These are phyloP conservation scores for Paecilomyces sp. DNA, from an alignment of 2,329 filamentous ascomycete genomes.

Conservation along the genomic window DNA sequence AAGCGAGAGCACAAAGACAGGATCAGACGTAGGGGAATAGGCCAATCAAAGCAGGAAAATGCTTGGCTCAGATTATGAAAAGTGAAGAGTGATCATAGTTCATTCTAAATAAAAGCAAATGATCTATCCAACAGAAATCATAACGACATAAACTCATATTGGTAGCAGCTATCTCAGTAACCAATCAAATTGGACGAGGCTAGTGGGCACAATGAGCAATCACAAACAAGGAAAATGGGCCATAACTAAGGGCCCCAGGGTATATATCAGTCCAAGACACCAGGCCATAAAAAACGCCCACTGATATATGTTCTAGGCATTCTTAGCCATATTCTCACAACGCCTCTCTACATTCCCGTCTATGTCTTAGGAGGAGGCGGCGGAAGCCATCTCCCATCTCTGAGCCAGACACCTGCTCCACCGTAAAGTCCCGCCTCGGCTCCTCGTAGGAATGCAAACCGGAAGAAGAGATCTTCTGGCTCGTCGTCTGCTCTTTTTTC, in stretches of 20 bases:
- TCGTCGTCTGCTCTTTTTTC: slow-evolving; percentile 17
- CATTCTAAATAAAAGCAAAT: too few relatives aligned
- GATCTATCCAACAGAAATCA: not conserved
- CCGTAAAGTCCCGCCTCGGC: slow-evolving; percentile 33
- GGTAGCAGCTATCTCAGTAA: not conserved
- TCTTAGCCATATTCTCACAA: not conserved
- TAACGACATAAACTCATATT: not conserved
- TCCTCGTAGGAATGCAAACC: slow-evolving; percentile 40
- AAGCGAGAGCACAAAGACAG: too few relatives aligned
- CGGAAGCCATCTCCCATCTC: slow-evolving; percentile 28
- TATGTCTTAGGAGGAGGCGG: slow-evolving; percentile 19
- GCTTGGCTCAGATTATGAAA: not conserved
- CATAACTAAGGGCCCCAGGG: not conserved
- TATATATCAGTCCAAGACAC: not conserved
- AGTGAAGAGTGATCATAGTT: not conserved
- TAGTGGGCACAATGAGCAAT: not conserved
- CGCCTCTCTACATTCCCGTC: slow-evolving; percentile 1
- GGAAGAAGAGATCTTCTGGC: slow-evolving; percentile 39
- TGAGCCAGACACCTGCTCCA: slow-evolving; percentile 32
- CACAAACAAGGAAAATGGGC: not conserved
- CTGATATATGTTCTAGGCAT: not conserved
- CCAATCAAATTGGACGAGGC: not conserved
- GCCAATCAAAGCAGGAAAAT: too few relatives aligned
- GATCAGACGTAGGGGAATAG: too few relatives aligned
- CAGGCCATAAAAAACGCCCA: not conserved